phyloP scores from a whole-genome alignment of 2,329 filamentous ascomycete species.

The Waltergamsia citrina region DNA sequence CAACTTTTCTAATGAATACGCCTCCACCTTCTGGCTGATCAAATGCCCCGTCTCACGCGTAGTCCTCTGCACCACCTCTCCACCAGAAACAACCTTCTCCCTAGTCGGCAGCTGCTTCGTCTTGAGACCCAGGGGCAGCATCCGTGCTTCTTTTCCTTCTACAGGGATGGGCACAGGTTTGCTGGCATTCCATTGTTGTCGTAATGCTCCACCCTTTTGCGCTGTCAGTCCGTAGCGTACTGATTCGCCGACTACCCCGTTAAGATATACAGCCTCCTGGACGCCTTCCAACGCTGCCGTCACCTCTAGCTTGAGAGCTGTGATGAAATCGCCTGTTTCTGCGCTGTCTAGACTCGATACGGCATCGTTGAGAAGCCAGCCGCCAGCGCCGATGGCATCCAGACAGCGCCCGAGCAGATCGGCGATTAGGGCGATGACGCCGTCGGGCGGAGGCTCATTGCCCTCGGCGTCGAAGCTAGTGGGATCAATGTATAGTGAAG shows the following conservation, averaged over 20 bases:
- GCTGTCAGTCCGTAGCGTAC: constrained; percentile 46
- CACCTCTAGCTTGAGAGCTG: constrained; percentile 57
- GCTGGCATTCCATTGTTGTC: constrained; percentile 18
- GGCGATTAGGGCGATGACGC: constrained; percentile 61
- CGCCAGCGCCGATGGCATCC: constrained; percentile 64
- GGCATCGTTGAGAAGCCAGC: constrained; percentile 60
- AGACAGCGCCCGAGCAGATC: constrained; percentile 64
- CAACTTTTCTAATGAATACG: constrained; percentile 77
- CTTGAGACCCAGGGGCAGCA: constrained; percentile 68
- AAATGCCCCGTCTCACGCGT: constrained; percentile 67
- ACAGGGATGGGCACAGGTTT: constrained; percentile 33
- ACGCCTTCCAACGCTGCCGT: constrained; percentile 63
- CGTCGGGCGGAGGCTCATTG: constrained; percentile 46
- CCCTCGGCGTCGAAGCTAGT: constrained; percentile 33
- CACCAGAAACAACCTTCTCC: constrained; percentile 55
- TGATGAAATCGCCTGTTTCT: constrained; percentile 54
- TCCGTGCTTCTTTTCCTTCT: constrained; percentile 30
- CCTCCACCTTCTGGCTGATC: constrained; percentile 68
- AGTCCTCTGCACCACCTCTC: constrained; percentile 61
- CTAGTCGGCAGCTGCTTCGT: constrained; percentile 37
- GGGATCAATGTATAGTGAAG: constrained; percentile 56
- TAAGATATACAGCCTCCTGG: constrained; percentile 57
- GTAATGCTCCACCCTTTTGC: constrained; percentile 19
- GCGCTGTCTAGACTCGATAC: constrained; percentile 30
- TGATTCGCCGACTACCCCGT: constrained; percentile 55